Conservation (phyloP, 2,329 filamentous ascomycete genomes). For the Cercospora beticola region DNA sequence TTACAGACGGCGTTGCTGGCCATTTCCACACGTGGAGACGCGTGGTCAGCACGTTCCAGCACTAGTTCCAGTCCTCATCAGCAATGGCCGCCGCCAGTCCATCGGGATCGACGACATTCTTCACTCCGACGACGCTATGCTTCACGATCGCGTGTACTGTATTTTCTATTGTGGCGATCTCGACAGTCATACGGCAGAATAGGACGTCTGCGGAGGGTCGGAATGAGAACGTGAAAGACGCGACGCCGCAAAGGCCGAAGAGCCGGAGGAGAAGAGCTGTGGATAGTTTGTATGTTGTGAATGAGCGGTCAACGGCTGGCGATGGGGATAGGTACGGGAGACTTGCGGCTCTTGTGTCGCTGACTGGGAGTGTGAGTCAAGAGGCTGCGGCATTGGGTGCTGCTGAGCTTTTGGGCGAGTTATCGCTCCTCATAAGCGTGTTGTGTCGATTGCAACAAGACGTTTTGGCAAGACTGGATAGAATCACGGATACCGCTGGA, state of each 20-base stretch:
- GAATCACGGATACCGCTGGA: not conserved
- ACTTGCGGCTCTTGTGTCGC: conserved; percentile 4
- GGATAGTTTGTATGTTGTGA: conserved; percentile 12
- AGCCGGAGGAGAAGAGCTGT: conserved; percentile 12
- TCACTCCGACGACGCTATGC: conserved; percentile 27
- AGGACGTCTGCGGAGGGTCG: not conserved
- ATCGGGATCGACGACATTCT: conserved; percentile 14
- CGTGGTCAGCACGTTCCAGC: not conserved
- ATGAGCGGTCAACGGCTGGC: not conserved
- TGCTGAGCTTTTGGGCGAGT: conserved; percentile 20
- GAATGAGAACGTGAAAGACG: not conserved
- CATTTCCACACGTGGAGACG: not conserved
- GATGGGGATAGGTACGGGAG: not conserved
- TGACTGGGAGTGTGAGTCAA: conserved; percentile 3
- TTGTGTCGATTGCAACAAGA: conserved; percentile 29
- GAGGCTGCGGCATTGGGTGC: not conserved
- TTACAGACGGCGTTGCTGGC: not conserved
- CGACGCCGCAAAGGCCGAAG: not conserved
- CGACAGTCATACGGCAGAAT: conserved; percentile 26
- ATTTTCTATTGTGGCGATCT: conserved; percentile 30
- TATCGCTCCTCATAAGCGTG: conserved; percentile 22
- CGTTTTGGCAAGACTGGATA: not conserved
- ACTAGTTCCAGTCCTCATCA: not conserved
- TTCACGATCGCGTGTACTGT: conserved; percentile 31
- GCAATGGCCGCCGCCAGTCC: not conserved